Evolutionary conservation across 2,329 filamentous ascomycete genomes (phyloP).

Genomic region (Diaporthe aspalathi): DNA sequence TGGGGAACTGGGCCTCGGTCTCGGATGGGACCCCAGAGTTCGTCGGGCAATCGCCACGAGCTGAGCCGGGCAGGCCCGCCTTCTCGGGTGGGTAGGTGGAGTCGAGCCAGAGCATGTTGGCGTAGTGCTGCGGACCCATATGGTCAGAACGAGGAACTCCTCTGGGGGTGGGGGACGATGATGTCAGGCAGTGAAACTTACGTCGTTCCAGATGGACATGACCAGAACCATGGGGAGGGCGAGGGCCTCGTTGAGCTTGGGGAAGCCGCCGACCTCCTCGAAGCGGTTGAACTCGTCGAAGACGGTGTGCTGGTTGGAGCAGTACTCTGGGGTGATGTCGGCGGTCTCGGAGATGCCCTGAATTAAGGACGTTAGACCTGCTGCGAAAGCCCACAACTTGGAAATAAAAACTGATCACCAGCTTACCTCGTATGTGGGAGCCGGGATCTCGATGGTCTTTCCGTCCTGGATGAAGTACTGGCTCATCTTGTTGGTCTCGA

Average conservation of each 20-base stretch:
- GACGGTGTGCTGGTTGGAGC: constrained; percentile 62
- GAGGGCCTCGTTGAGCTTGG: constrained; percentile 63
- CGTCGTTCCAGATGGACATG: constrained; percentile 70
- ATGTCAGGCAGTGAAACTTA: not conserved
- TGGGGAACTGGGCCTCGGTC: constrained; percentile 46
- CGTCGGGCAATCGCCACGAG: constrained; percentile 56
- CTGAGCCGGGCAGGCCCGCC: constrained; percentile 56
- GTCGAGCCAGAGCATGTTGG: constrained; percentile 74
- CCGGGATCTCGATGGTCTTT: constrained; percentile 60
- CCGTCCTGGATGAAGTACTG: constrained; percentile 72
- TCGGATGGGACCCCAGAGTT: constrained; percentile 53
- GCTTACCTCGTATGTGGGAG: constrained; percentile 45
- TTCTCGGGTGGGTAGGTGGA: constrained; percentile 61
- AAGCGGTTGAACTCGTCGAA: constrained; percentile 66
- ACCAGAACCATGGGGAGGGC: constrained; percentile 70
- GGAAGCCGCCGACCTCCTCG: constrained; percentile 63
- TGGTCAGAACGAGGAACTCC: not conserved
- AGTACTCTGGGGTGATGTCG: constrained; percentile 64
- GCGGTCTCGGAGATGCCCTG: constrained; percentile 46
- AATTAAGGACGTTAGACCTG: constrained; percentile 33
- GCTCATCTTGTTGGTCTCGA: constrained; percentile 62
- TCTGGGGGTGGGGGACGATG: not conserved
- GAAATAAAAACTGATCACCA: accelerated
- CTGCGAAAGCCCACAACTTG: no score
- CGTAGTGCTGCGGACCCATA: constrained; percentile 53